Evolutionary conservation across 495 filamentous ascomycete species (phyloP), one percentile per base, ranked within the genome.

Genomic region (Letharia columbiana): DNA sequence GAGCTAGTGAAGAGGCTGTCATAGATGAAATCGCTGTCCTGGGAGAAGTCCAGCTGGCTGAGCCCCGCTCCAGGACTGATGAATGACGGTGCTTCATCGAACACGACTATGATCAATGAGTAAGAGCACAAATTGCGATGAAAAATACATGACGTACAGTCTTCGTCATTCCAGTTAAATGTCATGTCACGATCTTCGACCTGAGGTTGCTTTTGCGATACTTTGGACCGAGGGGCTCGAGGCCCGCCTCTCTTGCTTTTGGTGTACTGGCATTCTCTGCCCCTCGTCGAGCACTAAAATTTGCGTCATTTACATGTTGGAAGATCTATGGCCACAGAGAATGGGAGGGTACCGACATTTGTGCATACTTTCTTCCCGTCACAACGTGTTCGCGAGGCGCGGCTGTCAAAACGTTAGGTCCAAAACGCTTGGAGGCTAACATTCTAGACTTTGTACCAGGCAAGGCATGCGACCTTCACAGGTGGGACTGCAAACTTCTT

Each of bases 401-500:
- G 45, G 49, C 49, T 28, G n/a, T 52, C 49, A n/a, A 52, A n/a
- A 12, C 1, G 7, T 52, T 28, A 52, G 45, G 20, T n/a, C 20
- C 45, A 49, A 49, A 7, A 20, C 45, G 45, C 45, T 49, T 23
- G 45, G 7, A n/a, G 8, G 45, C 45, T 23, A 49, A 0, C 9
- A 7, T 0, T 49, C 18, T 49, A 49, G 45, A 49, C 20, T 49
- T 23, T 49, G 45, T 49, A 62, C 13, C 60, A 62, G 42, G 42
- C 60, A 62, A 62, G 23, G 31, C 42, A 62, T 10, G 41, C 41
- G 15, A 47, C 42, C 23, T 62, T 62, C 40, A 62, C 60, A 45
- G 60, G 15, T 4, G 42, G 42, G 28, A 35, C 6, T 5, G 42
- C 60, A 18, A 47, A 45, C 23, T 47, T 45, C 41, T 61, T 61